A percentile compares a stretch with the other conserved stretches of the same genome.
Evolutionary conservation across 441 rosid species (phyloP).

Genomic region (Aquilaria agallochum): DNA sequence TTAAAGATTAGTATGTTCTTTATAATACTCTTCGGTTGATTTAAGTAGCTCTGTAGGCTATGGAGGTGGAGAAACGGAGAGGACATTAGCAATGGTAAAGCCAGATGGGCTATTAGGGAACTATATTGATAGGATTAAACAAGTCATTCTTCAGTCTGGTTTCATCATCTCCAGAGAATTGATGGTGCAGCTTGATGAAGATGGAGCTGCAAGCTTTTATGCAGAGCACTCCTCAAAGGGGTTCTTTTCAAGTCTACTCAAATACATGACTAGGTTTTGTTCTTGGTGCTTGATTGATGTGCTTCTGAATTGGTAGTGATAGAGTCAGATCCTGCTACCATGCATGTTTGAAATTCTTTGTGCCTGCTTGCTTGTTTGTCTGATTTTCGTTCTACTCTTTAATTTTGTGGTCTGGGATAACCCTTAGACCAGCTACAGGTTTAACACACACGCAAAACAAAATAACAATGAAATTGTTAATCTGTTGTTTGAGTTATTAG

Average conservation of each 20-base stretch:
- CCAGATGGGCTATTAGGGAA: constrained; percentile 82
- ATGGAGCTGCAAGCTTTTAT: constrained; percentile 56
- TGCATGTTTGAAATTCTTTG: background rate
- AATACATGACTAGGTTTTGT: constrained; percentile 72
- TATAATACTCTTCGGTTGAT: constrained; percentile 1
- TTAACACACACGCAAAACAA: no score
- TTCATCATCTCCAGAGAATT: constrained; percentile 54
- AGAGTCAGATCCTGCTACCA: no score
- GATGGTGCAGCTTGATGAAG: constrained; percentile 46
- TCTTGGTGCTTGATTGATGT: background rate
- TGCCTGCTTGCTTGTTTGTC: background rate
- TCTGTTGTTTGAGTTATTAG: no score
- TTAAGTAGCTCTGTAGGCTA: constrained; percentile 31
- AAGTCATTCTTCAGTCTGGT: constrained; percentile 42
- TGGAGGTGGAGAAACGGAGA: constrained; percentile 36
- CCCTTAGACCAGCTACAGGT: no score
- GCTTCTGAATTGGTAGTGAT: no score
- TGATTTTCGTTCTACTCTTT: no score
- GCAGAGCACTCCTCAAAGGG: constrained; percentile 60
- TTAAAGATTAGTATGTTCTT: background rate
- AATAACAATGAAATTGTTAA: no score
- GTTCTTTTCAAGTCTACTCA: constrained; percentile 63
- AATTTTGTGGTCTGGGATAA: no score
- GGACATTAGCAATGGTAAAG: constrained; percentile 73
- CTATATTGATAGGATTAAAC: constrained; percentile 49